Percentiles rank a stretch among this genome's conserved stretches.
Conservation (phyloP, 306 rosid species). For the Vigna unguiculata region DNA sequence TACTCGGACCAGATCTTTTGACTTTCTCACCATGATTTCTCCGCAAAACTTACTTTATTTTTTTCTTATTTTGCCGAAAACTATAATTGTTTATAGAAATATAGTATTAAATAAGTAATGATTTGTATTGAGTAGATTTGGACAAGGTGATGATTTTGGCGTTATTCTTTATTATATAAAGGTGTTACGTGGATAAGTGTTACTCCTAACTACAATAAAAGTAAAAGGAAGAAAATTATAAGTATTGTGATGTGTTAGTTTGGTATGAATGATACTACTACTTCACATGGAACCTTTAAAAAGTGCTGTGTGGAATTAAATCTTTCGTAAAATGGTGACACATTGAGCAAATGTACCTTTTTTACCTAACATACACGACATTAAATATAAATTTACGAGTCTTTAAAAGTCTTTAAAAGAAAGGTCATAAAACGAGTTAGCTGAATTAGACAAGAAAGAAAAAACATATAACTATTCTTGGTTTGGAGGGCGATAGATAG, state of each 20-base stretch:
- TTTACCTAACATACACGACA: not conserved
- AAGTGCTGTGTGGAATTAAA: not conserved
- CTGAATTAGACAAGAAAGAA: not conserved
- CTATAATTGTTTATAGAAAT: not conserved
- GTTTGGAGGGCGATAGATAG: no score
- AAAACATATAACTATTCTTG: no score
- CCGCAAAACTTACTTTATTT: not conserved
- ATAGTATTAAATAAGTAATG: not conserved
- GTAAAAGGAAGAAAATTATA: not conserved
- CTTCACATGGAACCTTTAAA: not conserved
- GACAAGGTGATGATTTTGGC: not conserved
- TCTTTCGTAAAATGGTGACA: not conserved
- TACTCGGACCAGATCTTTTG: constrained; percentile 22
- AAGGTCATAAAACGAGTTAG: not conserved
- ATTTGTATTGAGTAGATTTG: not conserved
- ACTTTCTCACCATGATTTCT: constrained; percentile 26
- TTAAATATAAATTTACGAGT: not conserved
- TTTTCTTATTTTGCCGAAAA: not conserved
- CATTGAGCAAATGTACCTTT: not conserved
- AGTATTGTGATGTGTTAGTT: not conserved
- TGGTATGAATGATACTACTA: not conserved
- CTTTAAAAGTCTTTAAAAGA: not conserved
- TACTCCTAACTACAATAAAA: not conserved
- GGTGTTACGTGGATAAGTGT: not conserved
- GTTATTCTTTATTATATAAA: not conserved